Evolutionary conservation across 768 basidiomycete genomes (phyloP).

Genomic region (Phlegmacium glaucopus): DNA sequence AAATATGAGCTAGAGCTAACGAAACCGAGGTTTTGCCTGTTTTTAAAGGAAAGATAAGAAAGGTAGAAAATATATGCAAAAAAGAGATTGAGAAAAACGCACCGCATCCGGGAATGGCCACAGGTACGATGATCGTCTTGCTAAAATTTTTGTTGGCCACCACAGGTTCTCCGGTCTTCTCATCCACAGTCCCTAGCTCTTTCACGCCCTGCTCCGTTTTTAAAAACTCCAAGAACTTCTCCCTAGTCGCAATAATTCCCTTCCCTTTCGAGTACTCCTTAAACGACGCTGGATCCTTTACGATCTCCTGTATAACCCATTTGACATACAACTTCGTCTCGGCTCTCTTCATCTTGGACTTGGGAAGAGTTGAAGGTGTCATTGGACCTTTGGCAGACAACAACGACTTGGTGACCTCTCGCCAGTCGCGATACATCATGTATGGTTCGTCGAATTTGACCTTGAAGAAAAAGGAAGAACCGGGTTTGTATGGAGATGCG

Average conservation of each 20-base stretch:
- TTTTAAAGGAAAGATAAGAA: conserved; percentile 14
- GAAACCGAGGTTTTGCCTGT: conserved; percentile 86
- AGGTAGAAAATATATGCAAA: neutral
- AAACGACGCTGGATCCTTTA: conserved; percentile 56
- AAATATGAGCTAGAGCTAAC: conserved; percentile 75
- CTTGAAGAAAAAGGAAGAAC: conserved; percentile 96
- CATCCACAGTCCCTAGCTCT: conserved; percentile 23
- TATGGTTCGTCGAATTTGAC: conserved; percentile 99
- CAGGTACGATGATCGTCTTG: conserved; percentile 83
- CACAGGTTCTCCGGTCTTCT: conserved; percentile 33
- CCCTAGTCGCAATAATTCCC: conserved; percentile 83
- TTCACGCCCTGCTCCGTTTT: conserved; percentile 39
- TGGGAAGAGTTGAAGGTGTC: conserved; percentile 42
- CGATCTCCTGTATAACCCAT: conserved; percentile 83
- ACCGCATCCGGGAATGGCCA: conserved; percentile 95
- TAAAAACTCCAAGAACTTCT: conserved; percentile 73
- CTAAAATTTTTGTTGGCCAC: conserved; percentile 32
- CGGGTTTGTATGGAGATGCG: conserved; percentile 72
- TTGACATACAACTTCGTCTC: conserved; percentile 79
- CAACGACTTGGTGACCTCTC: conserved; percentile 86
- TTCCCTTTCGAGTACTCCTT: conserved; percentile 61
- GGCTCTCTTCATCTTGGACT: conserved; percentile 64
- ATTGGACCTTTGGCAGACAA: conserved; percentile 34
- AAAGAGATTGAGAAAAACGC: conserved; percentile 25
- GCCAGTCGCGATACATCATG: conserved; percentile 97